Conservation (phyloP, 2,329 filamentous ascomycete genomes). For the Colletotrichum scovillei region DNA sequence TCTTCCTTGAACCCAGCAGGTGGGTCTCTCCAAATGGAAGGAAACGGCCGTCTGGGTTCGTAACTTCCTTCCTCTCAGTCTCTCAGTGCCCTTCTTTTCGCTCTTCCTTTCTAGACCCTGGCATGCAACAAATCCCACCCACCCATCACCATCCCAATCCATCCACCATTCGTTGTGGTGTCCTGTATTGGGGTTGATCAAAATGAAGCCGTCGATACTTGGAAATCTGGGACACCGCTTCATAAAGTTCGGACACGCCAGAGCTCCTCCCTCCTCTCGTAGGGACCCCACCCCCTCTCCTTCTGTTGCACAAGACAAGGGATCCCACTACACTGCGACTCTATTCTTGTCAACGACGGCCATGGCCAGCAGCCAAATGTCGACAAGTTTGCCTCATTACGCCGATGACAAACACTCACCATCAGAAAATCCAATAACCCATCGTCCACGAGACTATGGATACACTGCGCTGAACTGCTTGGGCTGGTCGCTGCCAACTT, state of each 20-base stretch:
- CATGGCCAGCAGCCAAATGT: background rate
- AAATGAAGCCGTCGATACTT: background rate
- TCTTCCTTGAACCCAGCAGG: conserved; percentile 19
- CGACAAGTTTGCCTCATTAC: conserved; percentile 22
- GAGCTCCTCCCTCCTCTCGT: background rate
- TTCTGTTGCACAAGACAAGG: conserved; percentile 23
- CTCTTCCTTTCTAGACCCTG: conserved; percentile 6
- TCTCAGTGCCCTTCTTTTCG: background rate
- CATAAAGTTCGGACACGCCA: background rate
- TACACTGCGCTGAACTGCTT: conserved; percentile 5
- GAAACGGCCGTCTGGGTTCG: conserved; percentile 25
- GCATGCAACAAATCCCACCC: background rate
- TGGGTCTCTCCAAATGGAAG: conserved; percentile 25
- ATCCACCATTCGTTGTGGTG: background rate
- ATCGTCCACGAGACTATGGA: background rate
- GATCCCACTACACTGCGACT: conserved; percentile 10
- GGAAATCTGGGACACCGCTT: background rate
- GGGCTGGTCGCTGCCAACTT: background rate
- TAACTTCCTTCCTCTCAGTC: background rate
- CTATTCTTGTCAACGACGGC: conserved; percentile 6
- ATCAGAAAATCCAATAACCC: conserved; percentile 5
- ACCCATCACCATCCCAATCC: background rate
- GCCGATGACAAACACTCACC: conserved; percentile 8
- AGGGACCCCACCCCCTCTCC: background rate
- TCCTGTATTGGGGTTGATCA: background rate